Percentiles rank a stretch among this genome's conserved stretches.
phyloP scores from a whole-genome alignment of 495 filamentous ascomycete genomes.

The Hypoxylon rickii region DNA sequence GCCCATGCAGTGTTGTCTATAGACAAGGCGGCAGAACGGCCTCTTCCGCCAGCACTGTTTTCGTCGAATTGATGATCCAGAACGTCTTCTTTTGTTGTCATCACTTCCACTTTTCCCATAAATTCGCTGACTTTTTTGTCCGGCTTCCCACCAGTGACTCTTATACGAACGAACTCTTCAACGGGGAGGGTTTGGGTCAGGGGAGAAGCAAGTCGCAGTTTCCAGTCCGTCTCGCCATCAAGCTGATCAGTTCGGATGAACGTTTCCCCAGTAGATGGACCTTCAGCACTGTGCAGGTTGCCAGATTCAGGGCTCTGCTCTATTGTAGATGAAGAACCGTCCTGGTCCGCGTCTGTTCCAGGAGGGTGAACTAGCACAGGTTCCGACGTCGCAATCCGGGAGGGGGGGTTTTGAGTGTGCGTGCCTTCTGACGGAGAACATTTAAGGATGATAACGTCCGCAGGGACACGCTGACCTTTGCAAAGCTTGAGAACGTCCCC shows the following conservation, averaged over 20 bases:
- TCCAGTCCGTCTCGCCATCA: constrained; percentile 99
- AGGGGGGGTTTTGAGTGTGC: constrained; percentile 25
- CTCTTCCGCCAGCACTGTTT: constrained; percentile 25
- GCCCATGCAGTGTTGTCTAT: constrained; percentile 99
- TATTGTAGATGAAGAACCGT: constrained; percentile 4
- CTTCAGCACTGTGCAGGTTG: constrained; percentile 30
- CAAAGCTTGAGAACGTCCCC: constrained; percentile 91
- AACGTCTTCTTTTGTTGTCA: constrained; percentile 48
- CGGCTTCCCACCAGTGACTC: constrained; percentile 82
- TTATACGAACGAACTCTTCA: constrained; percentile 71
- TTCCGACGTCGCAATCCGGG: constrained; percentile 40
- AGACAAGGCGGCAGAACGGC: constrained; percentile 70
- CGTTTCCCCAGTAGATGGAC: constrained; percentile 70
- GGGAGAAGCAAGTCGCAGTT: constrained; percentile 83
- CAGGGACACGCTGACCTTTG: constrained; percentile 90
- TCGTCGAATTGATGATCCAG: constrained; percentile 38
- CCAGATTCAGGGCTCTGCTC: constrained; percentile 4
- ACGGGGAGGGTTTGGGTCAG: constrained; percentile 75
- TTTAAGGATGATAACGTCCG: constrained; percentile 92
- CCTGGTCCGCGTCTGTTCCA: constrained; percentile 21
- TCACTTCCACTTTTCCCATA: constrained; percentile 75
- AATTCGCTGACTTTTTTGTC: constrained; percentile 94
- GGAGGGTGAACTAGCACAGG: constrained; percentile 49
- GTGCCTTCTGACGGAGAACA: constrained; percentile 69
- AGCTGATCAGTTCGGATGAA: constrained; percentile 98